A percentile compares a stretch with the other conserved stretches of the same genome.
phyloP scores from a whole-genome alignment of 495 filamentous ascomycete genomes.

The Xylaria telfairii region DNA sequence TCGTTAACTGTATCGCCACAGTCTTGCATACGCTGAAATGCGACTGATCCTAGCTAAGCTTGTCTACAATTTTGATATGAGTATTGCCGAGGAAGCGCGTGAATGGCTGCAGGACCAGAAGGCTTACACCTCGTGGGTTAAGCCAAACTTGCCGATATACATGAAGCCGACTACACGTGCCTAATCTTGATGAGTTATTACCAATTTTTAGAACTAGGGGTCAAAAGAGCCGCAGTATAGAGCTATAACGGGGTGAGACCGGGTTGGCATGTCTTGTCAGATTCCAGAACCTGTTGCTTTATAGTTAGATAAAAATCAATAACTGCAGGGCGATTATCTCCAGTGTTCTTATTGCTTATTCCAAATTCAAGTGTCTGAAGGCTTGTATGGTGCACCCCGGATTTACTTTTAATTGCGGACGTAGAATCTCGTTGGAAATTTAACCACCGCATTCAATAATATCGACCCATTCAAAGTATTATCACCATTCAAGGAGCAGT shows the following conservation, averaged over 20 bases:
- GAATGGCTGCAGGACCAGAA: slow-evolving; percentile 48
- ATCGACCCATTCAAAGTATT: neutral
- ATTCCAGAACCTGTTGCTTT: neutral
- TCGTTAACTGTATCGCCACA: slow-evolving; percentile 25
- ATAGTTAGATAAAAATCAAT: neutral
- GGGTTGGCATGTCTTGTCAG: neutral
- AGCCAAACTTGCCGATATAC: slow-evolving; percentile 43
- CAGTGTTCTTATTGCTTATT: neutral
- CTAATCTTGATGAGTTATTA: neutral
- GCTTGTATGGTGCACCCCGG: neutral
- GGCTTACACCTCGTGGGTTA: slow-evolving; percentile 52
- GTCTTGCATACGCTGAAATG: slow-evolving; percentile 61
- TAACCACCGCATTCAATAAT: neutral
- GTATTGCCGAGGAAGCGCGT: slow-evolving; percentile 49
- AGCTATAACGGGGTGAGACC: neutral
- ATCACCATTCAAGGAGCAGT: neutral
- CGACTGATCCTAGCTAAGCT: slow-evolving; percentile 55
- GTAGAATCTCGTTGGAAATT: neutral
- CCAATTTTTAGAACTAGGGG: neutral
- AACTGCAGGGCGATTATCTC: neutral
- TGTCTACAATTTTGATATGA: slow-evolving; percentile 59
- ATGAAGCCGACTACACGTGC: slow-evolving; percentile 27
- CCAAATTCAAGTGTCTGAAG: neutral
- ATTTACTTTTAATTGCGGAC: neutral
- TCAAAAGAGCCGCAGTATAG: neutral